Evolutionary conservation across 495 filamentous ascomycete species (phyloP).

Genomic region (Daldinia loculata): DNA sequence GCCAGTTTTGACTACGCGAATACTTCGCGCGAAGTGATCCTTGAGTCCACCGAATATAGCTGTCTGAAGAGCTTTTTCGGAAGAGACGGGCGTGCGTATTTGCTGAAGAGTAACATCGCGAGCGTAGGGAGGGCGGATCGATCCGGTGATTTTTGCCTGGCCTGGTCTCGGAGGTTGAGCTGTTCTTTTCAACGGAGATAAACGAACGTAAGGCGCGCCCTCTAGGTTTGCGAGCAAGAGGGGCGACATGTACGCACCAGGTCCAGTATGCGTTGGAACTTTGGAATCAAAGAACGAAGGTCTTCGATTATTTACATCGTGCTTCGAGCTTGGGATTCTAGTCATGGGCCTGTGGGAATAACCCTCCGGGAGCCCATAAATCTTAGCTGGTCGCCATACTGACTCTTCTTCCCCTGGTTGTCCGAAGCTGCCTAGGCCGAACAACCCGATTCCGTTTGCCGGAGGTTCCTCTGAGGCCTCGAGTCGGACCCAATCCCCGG

Average conservation of each 20-base stretch:
- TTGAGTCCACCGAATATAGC: constrained; percentile 85
- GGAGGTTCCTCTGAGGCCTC: constrained; percentile 75
- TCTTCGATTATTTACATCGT: constrained; percentile 54
- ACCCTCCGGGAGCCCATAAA: constrained; percentile 85
- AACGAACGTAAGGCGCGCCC: constrained; percentile 73
- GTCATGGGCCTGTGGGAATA: constrained; percentile 63
- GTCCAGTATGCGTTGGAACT: constrained; percentile 58
- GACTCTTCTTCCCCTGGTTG: constrained; percentile 57
- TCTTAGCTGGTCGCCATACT: constrained; percentile 76
- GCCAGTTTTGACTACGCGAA: constrained; percentile 80
- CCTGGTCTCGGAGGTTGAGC: constrained; percentile 49
- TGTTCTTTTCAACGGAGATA: constrained; percentile 68
- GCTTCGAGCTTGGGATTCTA: constrained; percentile 59
- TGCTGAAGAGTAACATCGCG: constrained; percentile 92
- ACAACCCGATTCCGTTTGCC: constrained; percentile 64
- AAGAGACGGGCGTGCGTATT: constrained; percentile 85
- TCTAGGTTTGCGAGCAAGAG: constrained; percentile 86
- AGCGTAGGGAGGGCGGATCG: constrained; percentile 80
- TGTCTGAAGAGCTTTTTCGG: constrained; percentile 82
- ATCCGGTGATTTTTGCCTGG: constrained; percentile 59
- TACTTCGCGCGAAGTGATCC: constrained; percentile 80
- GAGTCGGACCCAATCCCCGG: constrained; percentile 95
- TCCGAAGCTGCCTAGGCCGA: constrained; percentile 62
- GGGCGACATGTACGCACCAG: constrained; percentile 81
- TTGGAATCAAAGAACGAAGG: constrained; percentile 66